A percentile compares a stretch with the other conserved stretches of the same genome.
These are phyloP conservation scores for Kernera saxatilis DNA, from an alignment of 345 rosid species.

Conservation along the genomic window DNA sequence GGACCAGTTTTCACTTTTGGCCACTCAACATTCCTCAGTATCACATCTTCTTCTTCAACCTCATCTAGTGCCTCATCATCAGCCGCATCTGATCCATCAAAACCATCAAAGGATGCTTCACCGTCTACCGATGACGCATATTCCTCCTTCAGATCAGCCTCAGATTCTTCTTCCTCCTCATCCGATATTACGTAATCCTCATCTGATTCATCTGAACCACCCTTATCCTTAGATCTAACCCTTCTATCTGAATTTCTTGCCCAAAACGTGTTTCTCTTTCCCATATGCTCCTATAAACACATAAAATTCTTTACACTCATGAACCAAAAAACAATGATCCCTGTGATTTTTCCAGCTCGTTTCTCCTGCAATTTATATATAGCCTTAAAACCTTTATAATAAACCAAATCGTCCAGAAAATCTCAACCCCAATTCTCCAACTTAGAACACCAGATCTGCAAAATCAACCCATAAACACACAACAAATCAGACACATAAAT, in stretches of 20 bases:
- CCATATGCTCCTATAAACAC: slow-evolving; percentile 63
- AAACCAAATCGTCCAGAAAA: slow-evolving; percentile 33
- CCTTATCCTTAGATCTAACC: slow-evolving; percentile 50
- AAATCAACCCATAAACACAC: slow-evolving; percentile 23
- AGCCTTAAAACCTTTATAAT: too few relatives aligned
- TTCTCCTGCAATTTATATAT: slow-evolving; percentile 11
- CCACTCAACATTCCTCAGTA: slow-evolving; percentile 39
- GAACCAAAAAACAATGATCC: slow-evolving; percentile 23
- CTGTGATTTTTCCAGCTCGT: slow-evolving; percentile 13
- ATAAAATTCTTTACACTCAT: slow-evolving; percentile 19
- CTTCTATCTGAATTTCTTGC: slow-evolving; percentile 43
- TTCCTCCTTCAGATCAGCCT: slow-evolving; percentile 61
- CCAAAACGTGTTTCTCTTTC: slow-evolving; percentile 59
- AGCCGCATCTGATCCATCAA: slow-evolving; percentile 26
- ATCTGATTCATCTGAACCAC: slow-evolving; percentile 86
- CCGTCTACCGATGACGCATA: slow-evolving; percentile 48
- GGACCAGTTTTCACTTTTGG: slow-evolving; percentile 33
- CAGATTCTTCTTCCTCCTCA: slow-evolving; percentile 60
- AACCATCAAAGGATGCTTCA: slow-evolving; percentile 49
- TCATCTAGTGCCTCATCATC: slow-evolving; percentile 40
- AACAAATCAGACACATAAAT: too few relatives aligned
- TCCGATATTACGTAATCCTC: slow-evolving; percentile 91
- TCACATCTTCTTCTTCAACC: slow-evolving; percentile 23
- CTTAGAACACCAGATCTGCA: too few relatives aligned
- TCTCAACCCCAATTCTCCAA: slow-evolving; percentile 32